Evolutionary conservation across 352 stramenopile species (phyloP), one percentile per base, ranked within the genome.

Genomic region (Phytopythium delawarense): DNA sequence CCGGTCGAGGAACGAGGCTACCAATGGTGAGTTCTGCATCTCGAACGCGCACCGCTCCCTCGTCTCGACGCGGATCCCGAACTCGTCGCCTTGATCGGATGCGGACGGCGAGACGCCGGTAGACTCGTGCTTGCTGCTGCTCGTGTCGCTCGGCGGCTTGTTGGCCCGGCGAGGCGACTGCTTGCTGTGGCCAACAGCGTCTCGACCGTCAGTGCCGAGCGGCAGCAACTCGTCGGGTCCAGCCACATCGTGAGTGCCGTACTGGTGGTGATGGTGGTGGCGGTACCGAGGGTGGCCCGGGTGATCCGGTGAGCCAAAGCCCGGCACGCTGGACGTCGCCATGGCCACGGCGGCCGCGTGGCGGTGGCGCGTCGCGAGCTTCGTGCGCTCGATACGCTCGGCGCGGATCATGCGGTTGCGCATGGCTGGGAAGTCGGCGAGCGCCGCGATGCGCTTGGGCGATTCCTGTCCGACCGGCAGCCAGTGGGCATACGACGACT

Each of bases 21-120:
- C 79, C 6, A 91, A 54, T 5, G 82, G 82, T 18, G 79, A 91
- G 60, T 91, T 87, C 51, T 70, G 79, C 75, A 91, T 80, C 67
- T 79, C 67, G 49, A 88, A 88, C 9, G 74, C 75, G 28, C 56
- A 75, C 1, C 82, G 78, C 59, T 89, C 78, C 8, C 72, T 71
- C 0, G 70, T 85, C 57, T 89, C 67, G 20, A 86, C 49, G 23
- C 68, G 70, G 23, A 46, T 13, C 21, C 52, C 63, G 0, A 57
- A 46, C 28, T 61, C 61, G 3, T 66, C 67, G 18, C 71, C 61
- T 23, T 76, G 57, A 3, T 71, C 65, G 16, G 40, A 44, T 15
- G 15, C 40, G 4, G 40, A 45, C 40, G 40, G 12, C 40, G 16
- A 21, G 40, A 21, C n/a, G n/a, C 16, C 40, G 4, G 16, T 1